A percentile compares a stretch with the other conserved stretches of the same genome.
Evolutionary conservation across 2,329 filamentous ascomycete species (phyloP).

Genomic region (Pseudonectria buxi): DNA sequence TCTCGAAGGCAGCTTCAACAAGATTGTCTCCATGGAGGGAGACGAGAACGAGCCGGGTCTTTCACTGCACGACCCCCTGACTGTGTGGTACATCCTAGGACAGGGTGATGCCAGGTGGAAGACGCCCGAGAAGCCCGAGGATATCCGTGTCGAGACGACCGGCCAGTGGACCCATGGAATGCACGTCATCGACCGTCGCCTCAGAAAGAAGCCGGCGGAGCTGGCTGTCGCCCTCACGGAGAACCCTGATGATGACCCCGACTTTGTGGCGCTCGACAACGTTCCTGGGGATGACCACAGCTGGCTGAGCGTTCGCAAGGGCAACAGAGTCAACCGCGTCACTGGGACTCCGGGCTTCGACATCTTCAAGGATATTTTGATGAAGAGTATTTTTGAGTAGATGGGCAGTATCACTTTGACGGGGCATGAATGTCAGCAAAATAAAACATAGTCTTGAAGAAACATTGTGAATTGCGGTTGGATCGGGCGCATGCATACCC

Average conservation of each 20-base stretch:
- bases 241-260: slow-evolving; percentile 33
- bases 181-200: slow-evolving; percentile 74
- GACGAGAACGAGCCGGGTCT: slow-evolving; percentile 53
- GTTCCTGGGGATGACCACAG: slow-evolving; percentile 64
- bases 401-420: slow-evolving; percentile 7
- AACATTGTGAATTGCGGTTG: slow-evolving; percentile 6
- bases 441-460: slow-evolving; percentile 5
- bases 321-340: slow-evolving; percentile 76
- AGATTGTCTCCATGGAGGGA: slow-evolving; percentile 57
- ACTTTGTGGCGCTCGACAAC: slow-evolving; percentile 37
- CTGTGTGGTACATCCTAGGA: slow-evolving; percentile 71
- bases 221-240: slow-evolving; percentile 33
- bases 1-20: slow-evolving; percentile 61
- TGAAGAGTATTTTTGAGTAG: slow-evolving; percentile 56
- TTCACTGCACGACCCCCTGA: slow-evolving; percentile 71
- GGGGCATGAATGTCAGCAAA: slow-evolving; percentile 10
- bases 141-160: slow-evolving; percentile 80
- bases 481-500: slow-evolving; percentile 9
- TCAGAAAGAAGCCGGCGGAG: slow-evolving; percentile 46
- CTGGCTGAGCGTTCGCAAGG: slow-evolving; percentile 68
- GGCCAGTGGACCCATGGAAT: slow-evolving; percentile 95
- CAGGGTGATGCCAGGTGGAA: slow-evolving; percentile 52
- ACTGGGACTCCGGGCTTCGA: slow-evolving; percentile 61
- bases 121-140: slow-evolving; percentile 55
- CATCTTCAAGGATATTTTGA: slow-evolving; percentile 57